These are phyloP conservation scores for Diplodia mutila DNA, from an alignment of 2,329 filamentous ascomycete genomes.

Conservation along the genomic window DNA sequence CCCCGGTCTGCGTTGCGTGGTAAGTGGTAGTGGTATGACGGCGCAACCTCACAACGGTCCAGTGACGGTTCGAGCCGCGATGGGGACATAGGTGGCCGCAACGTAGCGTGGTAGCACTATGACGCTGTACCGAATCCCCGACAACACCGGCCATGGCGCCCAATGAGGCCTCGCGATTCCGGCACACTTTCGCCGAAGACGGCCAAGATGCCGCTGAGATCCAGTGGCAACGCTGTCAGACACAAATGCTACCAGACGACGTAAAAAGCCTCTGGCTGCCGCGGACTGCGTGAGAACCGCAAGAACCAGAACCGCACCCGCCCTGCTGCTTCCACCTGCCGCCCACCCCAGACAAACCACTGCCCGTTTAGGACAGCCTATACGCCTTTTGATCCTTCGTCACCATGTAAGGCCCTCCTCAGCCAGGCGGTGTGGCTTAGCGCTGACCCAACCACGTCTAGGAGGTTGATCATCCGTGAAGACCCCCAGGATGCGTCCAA, in stretches of 20 bases:
- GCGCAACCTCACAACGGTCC: background rate
- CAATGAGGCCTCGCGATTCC: slow-evolving; percentile 15
- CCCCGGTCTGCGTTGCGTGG: slow-evolving; percentile 17
- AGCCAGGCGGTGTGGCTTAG: slow-evolving; percentile 7
- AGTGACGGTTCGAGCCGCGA: background rate
- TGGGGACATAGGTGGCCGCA: background rate
- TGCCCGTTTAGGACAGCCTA: background rate
- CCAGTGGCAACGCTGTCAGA: slow-evolving; percentile 16
- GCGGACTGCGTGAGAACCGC: background rate
- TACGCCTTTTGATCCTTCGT: background rate
- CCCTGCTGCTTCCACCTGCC: background rate
- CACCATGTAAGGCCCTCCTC: slow-evolving; percentile 27
- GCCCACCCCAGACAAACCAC: background rate
- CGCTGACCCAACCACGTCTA: slow-evolving; percentile 43
- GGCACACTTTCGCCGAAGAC: slow-evolving; percentile 23
- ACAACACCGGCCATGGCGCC: slow-evolving; percentile 7
- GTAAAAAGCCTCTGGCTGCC: background rate
- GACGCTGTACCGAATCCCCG: slow-evolving; percentile 15
- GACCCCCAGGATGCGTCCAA: slow-evolving; percentile 68
- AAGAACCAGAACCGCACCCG: background rate
- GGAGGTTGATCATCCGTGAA: slow-evolving; percentile 84
- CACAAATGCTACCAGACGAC: background rate
- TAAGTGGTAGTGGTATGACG: background rate
- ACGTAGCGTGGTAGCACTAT: slow-evolving; percentile 13
- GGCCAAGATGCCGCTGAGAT: background rate